A percentile compares a stretch with the other conserved stretches of the same genome.
Evolutionary conservation across 495 filamentous ascomycete genomes (phyloP).

Genomic region (Penicillium salamii): DNA sequence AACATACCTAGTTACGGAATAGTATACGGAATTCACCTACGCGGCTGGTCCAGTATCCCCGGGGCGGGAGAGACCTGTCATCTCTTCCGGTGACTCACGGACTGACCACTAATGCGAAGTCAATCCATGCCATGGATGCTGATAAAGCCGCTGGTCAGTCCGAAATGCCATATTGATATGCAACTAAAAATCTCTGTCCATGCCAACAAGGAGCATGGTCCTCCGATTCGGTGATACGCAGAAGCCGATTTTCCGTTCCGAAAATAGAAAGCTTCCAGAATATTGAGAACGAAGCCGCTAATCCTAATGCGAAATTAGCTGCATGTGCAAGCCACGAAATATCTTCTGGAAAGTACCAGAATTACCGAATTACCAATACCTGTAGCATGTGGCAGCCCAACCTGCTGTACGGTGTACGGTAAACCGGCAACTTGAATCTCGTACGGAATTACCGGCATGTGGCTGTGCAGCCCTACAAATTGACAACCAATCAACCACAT

Average conservation of each 20-base stretch:
- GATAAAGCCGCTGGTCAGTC: neutral
- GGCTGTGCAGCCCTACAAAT: conserved; percentile 3
- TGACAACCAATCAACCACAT: neutral
- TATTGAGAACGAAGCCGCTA: neutral
- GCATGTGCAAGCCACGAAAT: conserved; percentile 1
- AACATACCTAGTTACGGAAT: too few species aligned
- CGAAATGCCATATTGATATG: neutral
- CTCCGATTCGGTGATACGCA: conserved; percentile 2
- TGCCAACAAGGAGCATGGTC: neutral
- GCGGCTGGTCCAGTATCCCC: neutral
- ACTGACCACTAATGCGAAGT: too few species aligned
- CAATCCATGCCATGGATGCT: too few species aligned
- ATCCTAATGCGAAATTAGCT: neutral
- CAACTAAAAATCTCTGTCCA: neutral
- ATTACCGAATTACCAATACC: conserved; percentile 8
- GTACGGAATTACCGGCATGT: conserved; percentile 5
- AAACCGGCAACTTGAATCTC: conserved; percentile 7
- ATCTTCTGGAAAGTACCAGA: conserved; percentile 5
- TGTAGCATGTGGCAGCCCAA: neutral
- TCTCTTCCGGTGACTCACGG: neutral
- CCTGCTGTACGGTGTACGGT: conserved; percentile 3
- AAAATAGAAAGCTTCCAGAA: conserved; percentile 13
- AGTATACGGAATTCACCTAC: neutral
- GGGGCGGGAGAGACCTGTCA: too few species aligned
- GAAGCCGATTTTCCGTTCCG: conserved; percentile 6